phyloP scores from a whole-genome alignment of 1,139 yeast genomes.

The Taphrina betulina region DNA sequence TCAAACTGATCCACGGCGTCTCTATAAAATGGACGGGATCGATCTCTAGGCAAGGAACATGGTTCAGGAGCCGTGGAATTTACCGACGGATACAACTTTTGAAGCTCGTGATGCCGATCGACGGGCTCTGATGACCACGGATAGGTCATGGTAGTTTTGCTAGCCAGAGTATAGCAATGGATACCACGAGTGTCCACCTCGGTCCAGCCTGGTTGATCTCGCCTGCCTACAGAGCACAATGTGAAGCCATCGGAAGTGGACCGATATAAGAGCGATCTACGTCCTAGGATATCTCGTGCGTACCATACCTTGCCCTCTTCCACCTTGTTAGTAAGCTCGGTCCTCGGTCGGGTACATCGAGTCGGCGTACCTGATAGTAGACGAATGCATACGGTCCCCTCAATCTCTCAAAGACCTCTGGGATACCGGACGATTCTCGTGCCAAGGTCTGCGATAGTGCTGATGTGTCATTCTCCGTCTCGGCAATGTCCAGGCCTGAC shows the following conservation, averaged over 20 bases:
- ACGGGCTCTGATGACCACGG: neutral
- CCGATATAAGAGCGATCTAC: constrained; percentile 64
- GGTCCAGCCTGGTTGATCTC: constrained; percentile 35
- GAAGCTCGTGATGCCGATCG: neutral
- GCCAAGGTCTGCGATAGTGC: constrained; percentile 45
- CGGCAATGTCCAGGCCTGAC: constrained; percentile 1
- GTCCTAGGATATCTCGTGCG: constrained; percentile 82
- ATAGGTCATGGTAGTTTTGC: neutral
- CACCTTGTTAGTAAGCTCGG: constrained; percentile 1
- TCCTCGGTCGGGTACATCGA: neutral
- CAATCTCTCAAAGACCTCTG: constrained; percentile 47
- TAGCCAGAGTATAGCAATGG: constrained; percentile 39
- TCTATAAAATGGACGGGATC: neutral
- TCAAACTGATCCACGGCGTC: constrained; percentile 12
- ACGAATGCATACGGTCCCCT: constrained; percentile 81
- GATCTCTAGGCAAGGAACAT: neutral
- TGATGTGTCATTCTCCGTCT: constrained; percentile 51
- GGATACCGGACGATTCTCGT: constrained; percentile 41
- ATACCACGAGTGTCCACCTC: constrained; percentile 44
- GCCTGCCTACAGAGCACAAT: constrained; percentile 41
- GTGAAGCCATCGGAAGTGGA: constrained; percentile 43
- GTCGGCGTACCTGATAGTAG: constrained; percentile 50
- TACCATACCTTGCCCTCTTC: constrained; percentile 54
- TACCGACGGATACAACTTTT: constrained; percentile 1
- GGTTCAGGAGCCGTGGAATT: neutral